Percentiles rank a stretch among this genome's conserved stretches.
phyloP scores from a whole-genome alignment of 2,329 filamentous ascomycete genomes.

The Gliomastix tumulicola region DNA sequence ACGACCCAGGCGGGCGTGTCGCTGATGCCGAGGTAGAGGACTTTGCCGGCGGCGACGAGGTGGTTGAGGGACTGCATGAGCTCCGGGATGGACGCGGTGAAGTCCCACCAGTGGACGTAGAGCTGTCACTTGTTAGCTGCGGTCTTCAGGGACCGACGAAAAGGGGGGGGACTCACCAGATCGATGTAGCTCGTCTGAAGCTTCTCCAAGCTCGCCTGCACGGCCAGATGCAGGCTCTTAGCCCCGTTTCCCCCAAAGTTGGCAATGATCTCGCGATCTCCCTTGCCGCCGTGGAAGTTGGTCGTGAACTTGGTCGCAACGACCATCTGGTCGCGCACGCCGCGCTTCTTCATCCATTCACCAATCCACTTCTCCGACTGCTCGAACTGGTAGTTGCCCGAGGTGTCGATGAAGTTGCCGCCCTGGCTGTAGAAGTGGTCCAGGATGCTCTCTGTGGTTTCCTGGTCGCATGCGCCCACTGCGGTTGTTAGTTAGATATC shows the following conservation, averaged over 20 bases:
- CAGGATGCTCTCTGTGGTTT: constrained; percentile 2
- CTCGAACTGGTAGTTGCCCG: constrained; percentile 53
- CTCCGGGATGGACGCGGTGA: constrained; percentile 12
- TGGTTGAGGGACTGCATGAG: constrained; percentile 15
- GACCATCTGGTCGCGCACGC: constrained; percentile 56
- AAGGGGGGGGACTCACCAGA: constrained; percentile 8
- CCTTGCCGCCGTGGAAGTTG: constrained; percentile 32
- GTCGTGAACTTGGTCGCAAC: constrained; percentile 58
- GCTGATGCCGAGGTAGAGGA: constrained; percentile 16
- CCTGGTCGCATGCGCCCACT: constrained; percentile 3
- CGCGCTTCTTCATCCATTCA: constrained; percentile 53
- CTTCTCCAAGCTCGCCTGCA: constrained; percentile 31
- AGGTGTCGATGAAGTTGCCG: constrained; percentile 64
- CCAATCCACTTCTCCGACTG: constrained; percentile 55
- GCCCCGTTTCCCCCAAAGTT: constrained; percentile 31
- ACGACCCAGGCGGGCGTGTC: constrained; percentile 19
- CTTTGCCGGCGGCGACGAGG: constrained; percentile 13
- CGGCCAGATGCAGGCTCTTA: constrained; percentile 24
- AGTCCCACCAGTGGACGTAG: constrained; percentile 18
- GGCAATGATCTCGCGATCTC: constrained; percentile 21
- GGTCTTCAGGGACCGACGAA: background rate
- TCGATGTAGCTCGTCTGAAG: constrained; percentile 24
- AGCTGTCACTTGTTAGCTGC: constrained; percentile 1
- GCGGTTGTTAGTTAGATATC: too few relatives aligned
- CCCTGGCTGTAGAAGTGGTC: constrained; percentile 3